Conservation (phyloP, 768 basidiomycete genomes). For the Suillus variegatus region DNA sequence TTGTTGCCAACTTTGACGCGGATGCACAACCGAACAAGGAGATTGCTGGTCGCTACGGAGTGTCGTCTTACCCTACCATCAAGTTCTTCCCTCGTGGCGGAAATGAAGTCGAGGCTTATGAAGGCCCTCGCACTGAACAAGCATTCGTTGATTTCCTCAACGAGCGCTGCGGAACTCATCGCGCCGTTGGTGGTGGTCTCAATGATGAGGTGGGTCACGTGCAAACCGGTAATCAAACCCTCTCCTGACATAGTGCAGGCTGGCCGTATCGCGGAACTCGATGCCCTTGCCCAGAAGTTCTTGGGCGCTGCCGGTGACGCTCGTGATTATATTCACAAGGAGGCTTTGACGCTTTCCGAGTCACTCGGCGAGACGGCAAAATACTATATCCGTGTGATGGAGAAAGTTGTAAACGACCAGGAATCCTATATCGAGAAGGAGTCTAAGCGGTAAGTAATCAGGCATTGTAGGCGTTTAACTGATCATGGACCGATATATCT, state of each 20-base stretch:
- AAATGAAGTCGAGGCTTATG: slow-evolving; percentile 67
- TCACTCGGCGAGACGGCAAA: slow-evolving; percentile 57
- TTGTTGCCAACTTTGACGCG: slow-evolving; percentile 90
- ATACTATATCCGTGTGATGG: slow-evolving; percentile 90
- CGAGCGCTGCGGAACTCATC: slow-evolving; percentile 82
- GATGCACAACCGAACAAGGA: slow-evolving; percentile 80
- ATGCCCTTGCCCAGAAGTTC: slow-evolving; percentile 76
- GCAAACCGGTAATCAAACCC: background rate
- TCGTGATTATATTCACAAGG: slow-evolving; percentile 62
- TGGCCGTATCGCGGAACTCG: slow-evolving; percentile 78
- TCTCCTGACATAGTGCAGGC: slow-evolving; percentile 49
- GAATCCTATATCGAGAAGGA: slow-evolving; percentile 87
- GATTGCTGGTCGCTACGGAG: slow-evolving; percentile 68
- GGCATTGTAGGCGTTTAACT: slow-evolving; percentile 1
- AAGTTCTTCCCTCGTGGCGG: slow-evolving; percentile 87
- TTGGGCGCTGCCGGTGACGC: slow-evolving; percentile 57
- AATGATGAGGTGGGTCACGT: slow-evolving; percentile 55
- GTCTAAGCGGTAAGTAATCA: slow-evolving; percentile 63
- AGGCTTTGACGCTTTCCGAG: slow-evolving; percentile 53
- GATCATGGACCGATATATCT: slow-evolving; percentile 13
- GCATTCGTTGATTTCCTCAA: slow-evolving; percentile 83
- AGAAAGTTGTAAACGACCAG: slow-evolving; percentile 72
- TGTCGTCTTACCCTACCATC: slow-evolving; percentile 88
- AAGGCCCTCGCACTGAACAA: slow-evolving; percentile 67
- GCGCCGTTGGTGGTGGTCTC: slow-evolving; percentile 81